Base-by-base conservation (phyloP, 805 yeast species). In the Candida arabinofermentans region DNA sequence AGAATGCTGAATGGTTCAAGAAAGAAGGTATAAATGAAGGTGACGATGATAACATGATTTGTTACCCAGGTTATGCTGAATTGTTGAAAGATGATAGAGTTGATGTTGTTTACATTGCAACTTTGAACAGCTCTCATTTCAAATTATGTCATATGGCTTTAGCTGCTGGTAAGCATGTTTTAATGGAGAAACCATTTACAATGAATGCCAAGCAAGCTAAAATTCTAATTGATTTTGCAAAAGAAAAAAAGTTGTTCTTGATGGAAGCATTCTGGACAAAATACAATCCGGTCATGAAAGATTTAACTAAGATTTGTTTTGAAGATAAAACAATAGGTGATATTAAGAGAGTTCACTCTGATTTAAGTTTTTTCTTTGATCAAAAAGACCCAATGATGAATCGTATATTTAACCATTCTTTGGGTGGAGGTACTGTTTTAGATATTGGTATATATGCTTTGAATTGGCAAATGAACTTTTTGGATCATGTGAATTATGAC, bases 191-290 rank as follows among this genome's bases (percentile, higher is more conserved):
- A 54, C 80, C 82, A 9, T 64, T 75, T 51, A 71, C 79, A 1
- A 68, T 77, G 39, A 76, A 75, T 46, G 58, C 60, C 4, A 55
- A 56, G 16, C 78, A 77, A 43, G 64, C 76, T 3, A 51, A 60
- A 24, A 67, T 64, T 23, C 51, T 78, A n/a, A 55, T 70, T 37
- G 59, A 55, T 0, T 61, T 69, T 32, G 82, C 83, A 7, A 61
- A 60, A 46, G 46, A 57, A 40, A 67, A 70, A 54, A 61, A 66
- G 2, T 55, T 67, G 32, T 75, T 72, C 44, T 61, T 78, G 26
- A 72, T 78, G 80, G 85, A 79, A 54, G 83, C 77, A 2, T 70
- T 73, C 33, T 75, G 81, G 81, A 69, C 79, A 4, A 64, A 77
- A 37, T 74, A 71, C 48, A 69, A 72, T 58, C 83, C 83, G 1